Percentiles rank a stretch among this genome's conserved stretches.
Evolutionary conservation across 176 grass and related monocot genomes (phyloP).

Genomic region (Pontederia crassipes): DNA sequence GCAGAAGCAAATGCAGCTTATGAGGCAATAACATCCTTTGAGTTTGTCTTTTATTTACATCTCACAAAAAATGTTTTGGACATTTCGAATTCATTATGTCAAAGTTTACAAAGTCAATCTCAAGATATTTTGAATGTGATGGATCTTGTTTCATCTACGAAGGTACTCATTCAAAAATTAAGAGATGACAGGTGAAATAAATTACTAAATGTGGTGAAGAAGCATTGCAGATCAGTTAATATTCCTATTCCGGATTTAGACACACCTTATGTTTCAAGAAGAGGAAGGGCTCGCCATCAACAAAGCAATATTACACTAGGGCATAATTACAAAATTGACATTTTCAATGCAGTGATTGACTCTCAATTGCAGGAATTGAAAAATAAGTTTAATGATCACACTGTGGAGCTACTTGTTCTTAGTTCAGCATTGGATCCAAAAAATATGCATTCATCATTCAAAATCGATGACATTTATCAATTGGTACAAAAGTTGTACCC

Average conservation of each 20-base stretch:
- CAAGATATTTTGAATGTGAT: conserved; percentile 4
- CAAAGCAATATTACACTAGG: conserved; percentile 1
- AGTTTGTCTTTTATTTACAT: conserved; percentile 17
- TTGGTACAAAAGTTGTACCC: conserved; percentile 2
- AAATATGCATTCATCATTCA: not conserved
- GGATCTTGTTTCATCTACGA: not conserved
- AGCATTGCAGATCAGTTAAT: not conserved
- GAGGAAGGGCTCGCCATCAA: conserved; percentile 11
- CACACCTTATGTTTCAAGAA: conserved; percentile 1
- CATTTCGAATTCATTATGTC: not conserved
- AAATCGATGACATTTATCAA: not conserved
- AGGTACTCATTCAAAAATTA: conserved; percentile 1
- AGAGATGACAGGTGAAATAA: not conserved
- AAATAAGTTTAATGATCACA: not conserved
- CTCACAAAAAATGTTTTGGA: not conserved
- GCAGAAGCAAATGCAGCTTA: conserved; percentile 1
- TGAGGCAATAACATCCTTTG: conserved; percentile 11
- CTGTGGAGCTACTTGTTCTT: not conserved
- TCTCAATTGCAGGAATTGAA: conserved; percentile 1
- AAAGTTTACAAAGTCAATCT: not conserved
- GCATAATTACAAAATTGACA: not conserved
- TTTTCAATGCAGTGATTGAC: conserved; percentile 7
- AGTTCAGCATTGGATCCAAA: not conserved
- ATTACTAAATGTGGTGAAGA: not conserved
- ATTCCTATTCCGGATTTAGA: conserved; percentile 13